Evolutionary conservation across 345 rosid genomes (phyloP).

Genomic region (rapeseed (Brassica napus)): DNA sequence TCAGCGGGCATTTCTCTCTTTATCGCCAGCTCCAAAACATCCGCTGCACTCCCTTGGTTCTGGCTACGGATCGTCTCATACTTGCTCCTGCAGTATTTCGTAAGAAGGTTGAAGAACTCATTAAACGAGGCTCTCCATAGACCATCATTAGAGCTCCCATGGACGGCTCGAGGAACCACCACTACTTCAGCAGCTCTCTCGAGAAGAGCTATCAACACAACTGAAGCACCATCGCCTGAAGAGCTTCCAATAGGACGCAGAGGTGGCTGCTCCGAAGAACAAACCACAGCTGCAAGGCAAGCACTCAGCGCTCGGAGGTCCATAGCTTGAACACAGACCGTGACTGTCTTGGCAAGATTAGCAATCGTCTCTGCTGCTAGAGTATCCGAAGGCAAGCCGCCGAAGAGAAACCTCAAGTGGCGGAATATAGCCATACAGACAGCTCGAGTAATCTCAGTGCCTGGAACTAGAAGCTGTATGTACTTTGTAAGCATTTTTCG

Average conservation of each 20-base stretch:
- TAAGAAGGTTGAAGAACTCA: slow-evolving; percentile 88
- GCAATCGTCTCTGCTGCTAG: slow-evolving; percentile 65
- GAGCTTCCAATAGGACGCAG: slow-evolving; percentile 89
- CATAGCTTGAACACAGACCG: slow-evolving; percentile 70
- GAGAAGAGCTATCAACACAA: slow-evolving; percentile 72
- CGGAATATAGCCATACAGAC: slow-evolving; percentile 95
- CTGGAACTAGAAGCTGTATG: slow-evolving; percentile 82
- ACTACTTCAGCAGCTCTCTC: slow-evolving; percentile 77
- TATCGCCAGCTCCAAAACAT: slow-evolving; percentile 64
- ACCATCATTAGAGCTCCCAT: slow-evolving; percentile 56
- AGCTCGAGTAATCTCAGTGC: slow-evolving; percentile 81
- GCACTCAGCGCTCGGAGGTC: slow-evolving; percentile 91
- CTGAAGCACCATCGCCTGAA: slow-evolving; percentile 87
- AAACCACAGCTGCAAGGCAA: slow-evolving; percentile 95
- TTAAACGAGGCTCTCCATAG: slow-evolving; percentile 97
- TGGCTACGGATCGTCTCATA: slow-evolving; percentile 71
- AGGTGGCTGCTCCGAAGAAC: slow-evolving; percentile 97
- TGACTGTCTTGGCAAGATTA: slow-evolving; percentile 70
- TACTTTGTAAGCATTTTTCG: slow-evolving; percentile 70
- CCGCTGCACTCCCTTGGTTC: slow-evolving; percentile 48
- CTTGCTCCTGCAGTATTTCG: slow-evolving; percentile 88
- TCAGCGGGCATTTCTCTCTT: slow-evolving; percentile 95
- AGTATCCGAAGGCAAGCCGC: slow-evolving; percentile 72
- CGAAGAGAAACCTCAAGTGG: slow-evolving; percentile 89
- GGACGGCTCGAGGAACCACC: slow-evolving; percentile 49